Conservation (phyloP, 768 basidiomycete species). For the Tricholomella constricta region DNA sequence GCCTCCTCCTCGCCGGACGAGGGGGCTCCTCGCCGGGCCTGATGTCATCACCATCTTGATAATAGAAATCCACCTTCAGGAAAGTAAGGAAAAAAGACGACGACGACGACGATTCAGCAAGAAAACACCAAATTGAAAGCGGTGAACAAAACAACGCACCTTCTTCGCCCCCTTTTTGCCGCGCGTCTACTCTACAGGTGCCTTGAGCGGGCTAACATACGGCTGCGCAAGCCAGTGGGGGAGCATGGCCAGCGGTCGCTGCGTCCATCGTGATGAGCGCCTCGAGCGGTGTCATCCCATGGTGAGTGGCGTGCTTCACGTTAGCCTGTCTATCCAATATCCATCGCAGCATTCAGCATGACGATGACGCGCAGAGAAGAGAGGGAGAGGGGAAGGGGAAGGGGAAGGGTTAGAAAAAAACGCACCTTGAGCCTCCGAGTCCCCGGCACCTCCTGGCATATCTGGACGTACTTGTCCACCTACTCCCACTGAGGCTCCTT, state of each 20-base stretch:
- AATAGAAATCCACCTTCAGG: too few relatives aligned
- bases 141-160: neutral
- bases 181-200: neutral
- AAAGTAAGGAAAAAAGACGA: too few relatives aligned
- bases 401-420: too few relatives aligned
- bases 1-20: too few relatives aligned
- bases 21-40: too few relatives aligned
- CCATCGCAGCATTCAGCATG: too few relatives aligned
- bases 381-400: conserved; percentile 1
- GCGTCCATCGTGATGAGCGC: conserved; percentile 36
- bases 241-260: conserved; percentile 35
- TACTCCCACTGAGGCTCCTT: conserved; percentile 27
- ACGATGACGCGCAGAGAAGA: neutral
- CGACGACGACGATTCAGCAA: too few relatives aligned
- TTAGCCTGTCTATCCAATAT: conserved; percentile 24
- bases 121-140: too few relatives aligned
- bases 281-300: conserved; percentile 26
- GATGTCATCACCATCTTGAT: too few relatives aligned
- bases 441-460: conserved; percentile 62
- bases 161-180: neutral
- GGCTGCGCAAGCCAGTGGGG: conserved; percentile 62
- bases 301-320: conserved; percentile 13
- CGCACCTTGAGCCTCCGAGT: conserved; percentile 51
- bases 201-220: conserved; percentile 50
- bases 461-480: conserved; percentile 47